A percentile compares a stretch with the other conserved stretches of the same genome.
These are phyloP conservation scores for Inga leiocalycina DNA, from an alignment of 306 rosid species.

Conservation along the genomic window DNA sequence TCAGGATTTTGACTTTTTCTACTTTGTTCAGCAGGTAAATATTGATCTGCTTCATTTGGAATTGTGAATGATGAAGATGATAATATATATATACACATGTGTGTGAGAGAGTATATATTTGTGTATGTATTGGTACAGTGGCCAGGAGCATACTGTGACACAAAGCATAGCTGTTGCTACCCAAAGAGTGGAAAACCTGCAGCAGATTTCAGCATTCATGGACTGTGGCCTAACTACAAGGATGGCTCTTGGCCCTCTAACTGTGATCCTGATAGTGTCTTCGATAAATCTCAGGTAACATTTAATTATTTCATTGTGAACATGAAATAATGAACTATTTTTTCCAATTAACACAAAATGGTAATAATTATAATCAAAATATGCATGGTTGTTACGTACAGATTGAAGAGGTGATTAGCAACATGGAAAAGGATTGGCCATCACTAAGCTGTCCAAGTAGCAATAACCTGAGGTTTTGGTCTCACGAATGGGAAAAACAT, in stretches of 20 bases:
- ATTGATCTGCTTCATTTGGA: background rate
- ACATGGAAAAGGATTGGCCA: constrained; percentile 72
- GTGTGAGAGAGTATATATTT: background rate
- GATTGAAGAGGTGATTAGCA: constrained; percentile 58
- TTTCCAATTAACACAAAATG: background rate
- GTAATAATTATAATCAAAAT: background rate
- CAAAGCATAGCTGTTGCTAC: constrained; percentile 49
- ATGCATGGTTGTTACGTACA: background rate
- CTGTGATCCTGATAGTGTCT: constrained; percentile 51
- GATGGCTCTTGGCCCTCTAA: constrained; percentile 57
- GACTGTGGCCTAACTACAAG: constrained; percentile 59
- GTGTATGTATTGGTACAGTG: constrained; percentile 32
- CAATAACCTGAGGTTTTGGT: constrained; percentile 75
- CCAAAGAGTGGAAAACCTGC: constrained; percentile 58
- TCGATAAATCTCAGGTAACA: constrained; percentile 50
- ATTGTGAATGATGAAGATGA: background rate
- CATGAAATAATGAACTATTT: background rate
- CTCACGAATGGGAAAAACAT: constrained; percentile 93
- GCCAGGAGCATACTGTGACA: constrained; percentile 65
- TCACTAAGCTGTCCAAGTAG: constrained; percentile 90
- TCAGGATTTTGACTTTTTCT: constrained; percentile 56
- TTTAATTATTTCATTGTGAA: background rate
- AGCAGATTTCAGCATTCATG: constrained; percentile 57
- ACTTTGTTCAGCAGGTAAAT: constrained; percentile 62
- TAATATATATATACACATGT: background rate